Conservation (phyloP, 257 asterid species). For the Mitragyna speciosa region DNA sequence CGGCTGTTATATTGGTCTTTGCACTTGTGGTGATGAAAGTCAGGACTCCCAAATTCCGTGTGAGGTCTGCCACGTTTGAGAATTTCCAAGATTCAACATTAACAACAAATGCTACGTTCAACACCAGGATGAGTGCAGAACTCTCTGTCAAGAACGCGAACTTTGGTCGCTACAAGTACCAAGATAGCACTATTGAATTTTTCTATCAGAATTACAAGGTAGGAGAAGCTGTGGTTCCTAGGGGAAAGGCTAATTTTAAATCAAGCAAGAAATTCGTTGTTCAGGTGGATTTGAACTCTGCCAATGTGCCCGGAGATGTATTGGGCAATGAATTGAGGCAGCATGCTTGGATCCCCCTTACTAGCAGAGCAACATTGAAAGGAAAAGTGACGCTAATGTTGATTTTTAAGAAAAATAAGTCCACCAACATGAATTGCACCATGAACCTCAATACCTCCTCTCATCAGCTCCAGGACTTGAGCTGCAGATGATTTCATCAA, state of each 20-base stretch:
- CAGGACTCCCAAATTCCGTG: slow-evolving; percentile 36
- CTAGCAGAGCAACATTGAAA: slow-evolving; percentile 29
- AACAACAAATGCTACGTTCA: slow-evolving; percentile 26
- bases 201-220: slow-evolving; percentile 23
- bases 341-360: slow-evolving; percentile 31
- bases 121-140: slow-evolving; percentile 23
- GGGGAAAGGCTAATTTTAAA: slow-evolving; percentile 22
- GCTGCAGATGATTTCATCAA: too few species aligned
- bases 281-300: slow-evolving; percentile 25
- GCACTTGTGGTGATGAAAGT: slow-evolving; percentile 32
- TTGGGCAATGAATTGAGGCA: slow-evolving; percentile 16
- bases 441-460: slow-evolving; percentile 20
- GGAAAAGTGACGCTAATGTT: slow-evolving; percentile 45
- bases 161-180: slow-evolving; percentile 47
- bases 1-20: slow-evolving; percentile 30
- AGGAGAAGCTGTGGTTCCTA: slow-evolving; percentile 30
- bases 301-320: neutral
- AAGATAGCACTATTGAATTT: slow-evolving; percentile 30
- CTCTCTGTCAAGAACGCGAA: slow-evolving; percentile 42
- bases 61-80: slow-evolving; percentile 24
- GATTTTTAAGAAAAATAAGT: slow-evolving; percentile 43
- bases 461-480: neutral
- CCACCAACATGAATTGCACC: slow-evolving; percentile 38
- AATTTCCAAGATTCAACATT: slow-evolving; percentile 8
- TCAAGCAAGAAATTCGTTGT: slow-evolving; percentile 26